Evolutionary conservation across 1,284 basidiomycete genomes (phyloP).

Genomic region (Macrocystidia cucumis): DNA sequence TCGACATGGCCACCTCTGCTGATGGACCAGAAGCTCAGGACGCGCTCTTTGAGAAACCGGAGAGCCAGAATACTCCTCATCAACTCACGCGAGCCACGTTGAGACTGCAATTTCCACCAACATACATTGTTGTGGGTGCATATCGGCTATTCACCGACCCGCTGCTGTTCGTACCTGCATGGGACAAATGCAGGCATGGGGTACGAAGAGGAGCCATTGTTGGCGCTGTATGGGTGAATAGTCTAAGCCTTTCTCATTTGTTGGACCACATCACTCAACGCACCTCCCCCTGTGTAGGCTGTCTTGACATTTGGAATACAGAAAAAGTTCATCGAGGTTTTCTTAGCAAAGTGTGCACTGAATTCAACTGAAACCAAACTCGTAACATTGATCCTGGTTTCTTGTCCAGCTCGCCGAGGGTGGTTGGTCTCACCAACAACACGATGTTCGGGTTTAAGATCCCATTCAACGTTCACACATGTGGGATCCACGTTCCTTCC

Average conservation of each 20-base stretch:
- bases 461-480: conserved; percentile 62
- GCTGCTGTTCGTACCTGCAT: conserved; percentile 55
- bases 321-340: conserved; percentile 49
- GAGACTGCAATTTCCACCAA: conserved; percentile 64
- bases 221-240: conserved; percentile 59
- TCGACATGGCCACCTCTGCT: conserved; percentile 6
- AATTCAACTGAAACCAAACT: conserved; percentile 9
- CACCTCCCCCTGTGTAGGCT: conserved; percentile 28
- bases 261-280: conserved; percentile 1
- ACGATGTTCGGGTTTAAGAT: conserved; percentile 55
- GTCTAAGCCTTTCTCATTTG: conserved; percentile 2
- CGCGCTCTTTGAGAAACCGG: conserved; percentile 16
- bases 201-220: conserved; percentile 51
- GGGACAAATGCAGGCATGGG: conserved; percentile 72
- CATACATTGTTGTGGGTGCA: conserved; percentile 68
- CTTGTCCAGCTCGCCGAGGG: conserved; percentile 45
- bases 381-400: no score
- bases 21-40: conserved; percentile 21
- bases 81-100: conserved; percentile 41
- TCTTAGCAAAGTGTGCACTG: conserved; percentile 53
- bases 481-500: conserved; percentile 27
- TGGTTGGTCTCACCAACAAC: conserved; percentile 58
- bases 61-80: conserved; percentile 28
- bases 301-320: conserved; percentile 60
- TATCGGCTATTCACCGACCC: conserved; percentile 67